Percentiles rank a stretch among this genome's conserved stretches.
phyloP scores from a whole-genome alignment of 805 yeast genomes.

The Hanseniaspora meyeri region DNA sequence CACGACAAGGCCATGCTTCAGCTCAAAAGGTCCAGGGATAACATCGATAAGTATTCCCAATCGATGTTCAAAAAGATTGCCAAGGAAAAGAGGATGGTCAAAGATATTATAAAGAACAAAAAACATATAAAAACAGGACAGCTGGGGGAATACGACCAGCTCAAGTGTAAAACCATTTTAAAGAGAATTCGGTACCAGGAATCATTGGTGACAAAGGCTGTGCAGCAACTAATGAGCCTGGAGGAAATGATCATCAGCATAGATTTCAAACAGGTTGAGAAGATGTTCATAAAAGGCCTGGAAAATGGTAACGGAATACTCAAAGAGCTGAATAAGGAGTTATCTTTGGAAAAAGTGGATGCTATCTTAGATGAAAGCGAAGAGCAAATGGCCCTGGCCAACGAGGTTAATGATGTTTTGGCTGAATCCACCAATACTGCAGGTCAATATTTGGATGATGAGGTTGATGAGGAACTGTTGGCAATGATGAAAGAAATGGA shows the following conservation, averaged over 20 bases:
- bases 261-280: constrained; percentile 81
- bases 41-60: constrained; percentile 51
- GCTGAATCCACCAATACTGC: constrained; percentile 44
- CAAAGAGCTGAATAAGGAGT: constrained; percentile 62
- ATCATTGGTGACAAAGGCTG: constrained; percentile 54
- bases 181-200: constrained; percentile 75
- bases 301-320: constrained; percentile 70
- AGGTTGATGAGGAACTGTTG: constrained; percentile 29
- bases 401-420: constrained; percentile 51
- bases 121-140: not conserved
- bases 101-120: constrained; percentile 19
- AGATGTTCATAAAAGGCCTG: constrained; percentile 69
- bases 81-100: constrained; percentile 39
- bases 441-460: constrained; percentile 48
- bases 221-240: constrained; percentile 63
- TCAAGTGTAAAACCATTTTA: constrained; percentile 56
- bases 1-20: constrained; percentile 82
- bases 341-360: constrained; percentile 69
- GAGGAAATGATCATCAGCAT: constrained; percentile 69
- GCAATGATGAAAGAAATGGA: constrained; percentile 8
- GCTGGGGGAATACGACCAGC: constrained; percentile 31
- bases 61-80: constrained; percentile 45
- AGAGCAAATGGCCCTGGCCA: constrained; percentile 69
- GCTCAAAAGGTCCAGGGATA: constrained; percentile 79
- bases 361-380: constrained; percentile 70